Evolutionary conservation across 208 protist species (phyloP).

Genomic region (Crithidia acanthocephali): DNA sequence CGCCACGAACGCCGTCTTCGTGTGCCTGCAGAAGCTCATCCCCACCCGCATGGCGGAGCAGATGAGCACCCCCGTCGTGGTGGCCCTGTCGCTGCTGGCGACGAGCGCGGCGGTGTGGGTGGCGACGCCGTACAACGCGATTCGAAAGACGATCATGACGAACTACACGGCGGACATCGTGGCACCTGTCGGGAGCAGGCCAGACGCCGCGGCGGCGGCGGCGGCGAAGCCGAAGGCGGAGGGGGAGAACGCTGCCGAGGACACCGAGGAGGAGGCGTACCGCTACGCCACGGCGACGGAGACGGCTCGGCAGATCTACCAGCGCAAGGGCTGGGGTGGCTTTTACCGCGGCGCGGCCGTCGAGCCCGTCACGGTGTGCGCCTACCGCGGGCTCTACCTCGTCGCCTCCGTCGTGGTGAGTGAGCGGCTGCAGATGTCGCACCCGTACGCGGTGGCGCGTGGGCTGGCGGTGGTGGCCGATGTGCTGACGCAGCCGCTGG

Average conservation of each 20-base stretch:
- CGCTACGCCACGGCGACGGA: conserved; percentile 67
- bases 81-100: conserved; percentile 57
- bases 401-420: conserved; percentile 39
- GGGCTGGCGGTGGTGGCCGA: conserved; percentile 64
- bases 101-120: conserved; percentile 59
- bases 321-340: conserved; percentile 58
- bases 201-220: background rate
- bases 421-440: conserved; percentile 37
- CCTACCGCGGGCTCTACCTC: conserved; percentile 72
- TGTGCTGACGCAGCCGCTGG: conserved; percentile 73
- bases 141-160: conserved; percentile 77
- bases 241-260: conserved; percentile 1
- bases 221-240: background rate
- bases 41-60: conserved; percentile 37
- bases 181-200: conserved; percentile 20
- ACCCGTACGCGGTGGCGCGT: conserved; percentile 63
- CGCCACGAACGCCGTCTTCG: conserved; percentile 52
- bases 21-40: conserved; percentile 47
- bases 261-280: conserved; percentile 48
- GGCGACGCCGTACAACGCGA: conserved; percentile 68
- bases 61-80: conserved; percentile 47
- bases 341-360: conserved; percentile 71
- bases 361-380: conserved; percentile 66
- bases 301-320: conserved; percentile 53
- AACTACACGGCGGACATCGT: conserved; percentile 87